Evolutionary conservation across 176 grass and related monocot genomes (phyloP).

Genomic region (Luzula sylvatica): DNA sequence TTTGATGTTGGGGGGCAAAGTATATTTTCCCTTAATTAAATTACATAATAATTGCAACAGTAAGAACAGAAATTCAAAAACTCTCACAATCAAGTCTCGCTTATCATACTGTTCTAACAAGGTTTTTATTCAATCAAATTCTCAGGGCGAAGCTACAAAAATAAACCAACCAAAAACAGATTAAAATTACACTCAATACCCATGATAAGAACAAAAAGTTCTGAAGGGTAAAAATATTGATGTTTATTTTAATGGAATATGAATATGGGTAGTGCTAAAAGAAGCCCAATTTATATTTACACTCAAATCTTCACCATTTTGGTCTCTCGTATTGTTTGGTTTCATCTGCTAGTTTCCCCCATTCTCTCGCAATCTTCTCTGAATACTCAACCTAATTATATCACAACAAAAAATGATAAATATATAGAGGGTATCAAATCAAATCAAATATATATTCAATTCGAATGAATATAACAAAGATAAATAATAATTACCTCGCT

Average conservation of each 20-base stretch:
- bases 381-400: slow-evolving; percentile 48
- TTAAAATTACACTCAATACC: slow-evolving; percentile 11
- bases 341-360: slow-evolving; percentile 72
- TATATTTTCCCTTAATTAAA: no score
- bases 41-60: no score
- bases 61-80: no score
- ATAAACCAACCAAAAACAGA: background rate
- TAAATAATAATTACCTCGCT: slow-evolving; percentile 45
- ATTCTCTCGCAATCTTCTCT: slow-evolving; percentile 47
- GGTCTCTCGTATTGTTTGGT: slow-evolving; percentile 39
- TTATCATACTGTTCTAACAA: background rate
- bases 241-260: slow-evolving; percentile 8
- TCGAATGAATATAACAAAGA: background rate
- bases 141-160: background rate
- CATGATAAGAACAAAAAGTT: slow-evolving; percentile 14
- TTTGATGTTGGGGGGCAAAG: no score
- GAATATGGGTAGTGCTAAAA: slow-evolving; percentile 1
- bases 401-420: slow-evolving; percentile 2
- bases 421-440: no score
- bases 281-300: slow-evolving; percentile 12
- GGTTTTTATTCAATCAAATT: slow-evolving; percentile 2
- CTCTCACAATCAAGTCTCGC: no score
- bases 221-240: slow-evolving; percentile 13
- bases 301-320: slow-evolving; percentile 1
- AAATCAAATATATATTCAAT: no score